Evolutionary conservation across 148 eudicot species (phyloP).

Genomic region (Rhododendron vialii): DNA sequence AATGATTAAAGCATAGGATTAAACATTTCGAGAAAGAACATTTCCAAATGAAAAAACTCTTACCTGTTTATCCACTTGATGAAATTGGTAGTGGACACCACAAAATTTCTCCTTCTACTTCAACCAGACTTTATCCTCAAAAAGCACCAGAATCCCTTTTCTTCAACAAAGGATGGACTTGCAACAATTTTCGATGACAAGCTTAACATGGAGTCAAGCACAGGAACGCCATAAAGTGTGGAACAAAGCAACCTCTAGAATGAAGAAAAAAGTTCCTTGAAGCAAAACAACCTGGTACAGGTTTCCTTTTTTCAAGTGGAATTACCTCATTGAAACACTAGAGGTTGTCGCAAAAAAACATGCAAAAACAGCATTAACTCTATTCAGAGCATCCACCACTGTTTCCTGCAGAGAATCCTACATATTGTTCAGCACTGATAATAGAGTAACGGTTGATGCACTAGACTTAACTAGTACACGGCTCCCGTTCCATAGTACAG

Average conservation of each 20-base stretch:
- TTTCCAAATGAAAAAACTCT: not conserved
- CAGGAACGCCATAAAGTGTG: not conserved
- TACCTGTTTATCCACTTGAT: not conserved
- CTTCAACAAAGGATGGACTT: not conserved
- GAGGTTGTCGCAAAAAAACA: not conserved
- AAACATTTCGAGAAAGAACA: not conserved
- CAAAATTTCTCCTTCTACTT: not conserved
- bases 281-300: not conserved
- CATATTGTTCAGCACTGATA: not conserved
- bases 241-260: not conserved
- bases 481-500: not conserved
- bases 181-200: not conserved
- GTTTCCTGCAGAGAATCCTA: slow-evolving; percentile 2
- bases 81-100: not conserved
- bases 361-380: not conserved
- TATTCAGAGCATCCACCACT: not conserved
- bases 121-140: not conserved
- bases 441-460: not conserved
- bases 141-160: not conserved
- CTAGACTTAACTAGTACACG: not conserved
- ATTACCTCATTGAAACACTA: not conserved
- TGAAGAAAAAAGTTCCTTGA: not conserved
- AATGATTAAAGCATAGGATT: not conserved
- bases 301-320: not conserved
- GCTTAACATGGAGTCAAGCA: not conserved